Base-by-base conservation (phyloP, 768 basidiomycete species). In the Butyriboletus loyo region DNA sequence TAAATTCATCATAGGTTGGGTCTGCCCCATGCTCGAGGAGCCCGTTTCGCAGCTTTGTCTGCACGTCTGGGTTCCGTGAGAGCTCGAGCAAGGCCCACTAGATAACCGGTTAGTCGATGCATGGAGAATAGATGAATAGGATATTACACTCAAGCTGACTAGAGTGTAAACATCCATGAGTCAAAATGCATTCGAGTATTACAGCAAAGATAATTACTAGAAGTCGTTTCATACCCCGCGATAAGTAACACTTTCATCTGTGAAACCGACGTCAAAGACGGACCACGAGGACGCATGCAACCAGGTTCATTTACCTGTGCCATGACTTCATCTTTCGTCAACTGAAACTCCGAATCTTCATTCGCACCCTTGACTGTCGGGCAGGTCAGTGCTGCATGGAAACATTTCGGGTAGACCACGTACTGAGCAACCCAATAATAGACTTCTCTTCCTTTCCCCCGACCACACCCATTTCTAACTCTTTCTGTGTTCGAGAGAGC, bases 1-100 rank as follows among this genome's bases (percentile, higher is more conserved):
- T 73, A 3, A 84, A 69, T 55, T 82, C 74, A 25, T 83, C 81
- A 66, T 75, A 82, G 4, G 75, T 76, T 8, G 81, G 81, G 59
- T 84, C 82, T 22, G 47, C 50, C 8, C 58, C 63, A 47, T 77
- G 76, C 25, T 68, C 62, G 3, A 69, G 49, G 8, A 84, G 70
- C 44, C 84, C 82, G 6, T 76, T 68, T 24, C 82, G 75, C 6
- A 84, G 66, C 37, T 66, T 75, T 19, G 69, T 59, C 60, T 85
- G 43, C 21, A 22, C 43, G 3, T 44, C 43, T 9, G 21, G 19
- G 9, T 44, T 31, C 1, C 19, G 21, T 15, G 43, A 31, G 5
- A 44, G 43, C 14, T 44, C 43, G 14, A 44, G 74, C 0, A 86
- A 67, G 1, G 80, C 77, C 82, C 83, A 85, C 78, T 78, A 24